Conservation (phyloP, 257 asterid genomes). For the Coffea eugenioides region DNA sequence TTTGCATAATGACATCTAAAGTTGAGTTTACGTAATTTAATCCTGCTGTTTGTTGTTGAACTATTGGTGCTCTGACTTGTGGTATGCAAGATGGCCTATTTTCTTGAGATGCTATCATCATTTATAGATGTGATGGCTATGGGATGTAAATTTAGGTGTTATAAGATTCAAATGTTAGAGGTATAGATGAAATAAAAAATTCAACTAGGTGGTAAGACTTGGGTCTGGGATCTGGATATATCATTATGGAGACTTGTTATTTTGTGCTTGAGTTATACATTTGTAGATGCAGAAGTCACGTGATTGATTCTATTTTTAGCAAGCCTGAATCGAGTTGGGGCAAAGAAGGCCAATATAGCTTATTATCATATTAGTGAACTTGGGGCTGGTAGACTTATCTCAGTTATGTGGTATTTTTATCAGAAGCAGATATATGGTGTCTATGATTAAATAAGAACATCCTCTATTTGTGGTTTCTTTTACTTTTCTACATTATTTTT, state of each 20-base stretch:
- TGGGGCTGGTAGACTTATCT: neutral
- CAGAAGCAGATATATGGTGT: neutral
- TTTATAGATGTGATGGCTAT: no score
- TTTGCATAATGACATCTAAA: neutral
- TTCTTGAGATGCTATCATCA: neutral
- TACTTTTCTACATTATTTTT: conserved; percentile 4
- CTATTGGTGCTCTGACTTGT: neutral
- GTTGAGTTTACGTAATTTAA: neutral
- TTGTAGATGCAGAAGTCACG: neutral
- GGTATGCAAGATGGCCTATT: neutral
- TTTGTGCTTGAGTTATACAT: neutral
- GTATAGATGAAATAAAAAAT: no score
- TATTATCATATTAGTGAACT: neutral
- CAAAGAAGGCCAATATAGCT: neutral
- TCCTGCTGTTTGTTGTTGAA: neutral
- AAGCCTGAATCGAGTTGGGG: neutral
- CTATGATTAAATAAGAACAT: neutral
- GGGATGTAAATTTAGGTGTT: no score
- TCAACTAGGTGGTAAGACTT: neutral
- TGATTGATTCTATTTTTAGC: neutral
- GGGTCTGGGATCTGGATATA: neutral
- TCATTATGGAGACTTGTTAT: neutral
- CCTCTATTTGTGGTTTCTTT: neutral
- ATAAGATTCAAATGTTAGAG: no score
- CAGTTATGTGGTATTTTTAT: neutral